phyloP scores from a whole-genome alignment of 169 alveolate genomes.

The Plasmodium berghei region DNA sequence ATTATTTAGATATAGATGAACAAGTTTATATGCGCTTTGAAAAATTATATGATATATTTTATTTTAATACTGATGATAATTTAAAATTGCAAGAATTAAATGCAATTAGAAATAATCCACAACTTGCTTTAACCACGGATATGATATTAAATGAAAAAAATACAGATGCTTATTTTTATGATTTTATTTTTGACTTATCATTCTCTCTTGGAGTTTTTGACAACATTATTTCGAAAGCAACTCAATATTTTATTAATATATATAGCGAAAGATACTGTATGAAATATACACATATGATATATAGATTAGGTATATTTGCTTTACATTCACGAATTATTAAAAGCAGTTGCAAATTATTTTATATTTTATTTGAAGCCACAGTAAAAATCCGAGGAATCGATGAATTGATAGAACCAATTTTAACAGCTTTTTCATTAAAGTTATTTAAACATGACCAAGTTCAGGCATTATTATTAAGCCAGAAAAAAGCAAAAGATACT shows the following conservation, averaged over 20 bases:
- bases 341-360: slow-evolving; percentile 47
- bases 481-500: slow-evolving; percentile 13
- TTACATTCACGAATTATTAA: slow-evolving; percentile 63
- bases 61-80: slow-evolving; percentile 61
- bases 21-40: slow-evolving; percentile 67
- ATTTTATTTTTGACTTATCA: slow-evolving; percentile 57
- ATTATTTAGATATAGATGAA: slow-evolving; percentile 59
- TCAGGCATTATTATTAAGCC: slow-evolving; percentile 13
- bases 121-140: slow-evolving; percentile 40
- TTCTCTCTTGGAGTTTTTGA: slow-evolving; percentile 64
- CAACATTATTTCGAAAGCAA: slow-evolving; percentile 57
- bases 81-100: slow-evolving; percentile 37
- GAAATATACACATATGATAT: slow-evolving; percentile 66
- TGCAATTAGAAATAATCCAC: slow-evolving; percentile 49
- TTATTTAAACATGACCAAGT: slow-evolving; percentile 66
- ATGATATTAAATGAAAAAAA: slow-evolving; percentile 36
- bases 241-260: slow-evolving; percentile 33
- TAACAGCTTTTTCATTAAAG: slow-evolving; percentile 60
- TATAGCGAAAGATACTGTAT: slow-evolving; percentile 48
- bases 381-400: slow-evolving; percentile 56
- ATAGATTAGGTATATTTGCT: slow-evolving; percentile 73
- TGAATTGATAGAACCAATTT: slow-evolving; percentile 43
- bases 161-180: slow-evolving; percentile 61
- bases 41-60: slow-evolving; percentile 65
- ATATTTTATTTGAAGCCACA: slow-evolving; percentile 60